Base-by-base conservation (phyloP, 129 eudicot genomes). In the Lactuca sativa region DNA sequence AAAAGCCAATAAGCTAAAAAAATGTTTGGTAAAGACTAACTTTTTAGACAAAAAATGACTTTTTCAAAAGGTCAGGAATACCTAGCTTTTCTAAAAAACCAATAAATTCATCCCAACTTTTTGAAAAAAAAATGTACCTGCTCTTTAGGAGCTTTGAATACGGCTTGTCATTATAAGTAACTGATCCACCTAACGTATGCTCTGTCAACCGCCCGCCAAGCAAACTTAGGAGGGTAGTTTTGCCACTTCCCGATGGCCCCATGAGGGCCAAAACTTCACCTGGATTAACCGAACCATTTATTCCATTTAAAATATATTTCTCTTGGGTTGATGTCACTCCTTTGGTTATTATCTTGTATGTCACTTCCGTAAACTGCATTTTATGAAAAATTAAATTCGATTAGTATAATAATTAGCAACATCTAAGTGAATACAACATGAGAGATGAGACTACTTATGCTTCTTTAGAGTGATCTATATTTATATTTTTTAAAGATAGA, bases 231-330 rank as follows among this genome's bases (percentile, higher is more conserved):
- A 91, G 84, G 3, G 97, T 66, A 17, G 97, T 91, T 79, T 91
- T 91, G 41, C 97, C 97, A 16, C 97, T 86, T 18, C 97, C 97
- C 1, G 97, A 91, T 37, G 97, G 97, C 32, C 97, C 97, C 97
- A 91, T 91, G 54, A 91, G 81, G 0, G 97, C 97, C 60, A 91
- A 76, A 59, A 91, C 96, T 77, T 91, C 97, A 12, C 97, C 96
- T 0, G 97, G 97, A 74, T 84, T 71, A 3, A 84, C 96, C 0
- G 83, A 77, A 12, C 97, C 97, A 9, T 77, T 80, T 47, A 91
- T 91, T 61, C 96, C 97, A 59, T 84, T 77, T 31, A 91, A 71
- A 54, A 88, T 86, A 9, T 84, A 77, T 59, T 84, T 88, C 74
- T 91, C 96, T 38, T 65, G 82, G 0, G 85, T 74, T 5, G 84